Percentiles rank a stretch among this genome's conserved stretches.
Conservation (phyloP, 768 basidiomycete genomes). For the Mycena crocata region DNA sequence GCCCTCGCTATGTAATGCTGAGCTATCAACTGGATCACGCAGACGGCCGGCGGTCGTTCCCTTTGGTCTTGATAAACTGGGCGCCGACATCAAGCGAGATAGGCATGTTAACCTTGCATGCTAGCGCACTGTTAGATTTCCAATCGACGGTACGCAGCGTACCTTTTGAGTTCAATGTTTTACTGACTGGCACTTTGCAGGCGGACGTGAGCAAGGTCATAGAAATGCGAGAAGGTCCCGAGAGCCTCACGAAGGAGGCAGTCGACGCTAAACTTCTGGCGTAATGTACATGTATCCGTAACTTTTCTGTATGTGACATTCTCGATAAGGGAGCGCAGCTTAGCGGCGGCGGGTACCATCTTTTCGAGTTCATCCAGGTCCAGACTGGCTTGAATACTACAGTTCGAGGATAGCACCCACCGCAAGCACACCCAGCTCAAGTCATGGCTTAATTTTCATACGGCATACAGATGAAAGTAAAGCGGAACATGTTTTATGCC, state of each 20-base stretch:
- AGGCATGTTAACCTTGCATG: slow-evolving; percentile 82
- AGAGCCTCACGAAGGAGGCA: slow-evolving; percentile 78
- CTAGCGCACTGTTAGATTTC: slow-evolving; percentile 84
- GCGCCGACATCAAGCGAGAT: slow-evolving; percentile 82
- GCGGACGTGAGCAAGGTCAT: slow-evolving; percentile 84
- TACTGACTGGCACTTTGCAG: slow-evolving; percentile 48
- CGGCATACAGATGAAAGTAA: slow-evolving; percentile 29
- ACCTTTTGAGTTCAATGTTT: neutral
- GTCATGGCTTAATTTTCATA: slow-evolving; percentile 32
- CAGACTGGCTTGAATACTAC: too few relatives aligned
- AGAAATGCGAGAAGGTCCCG: slow-evolving; percentile 85
- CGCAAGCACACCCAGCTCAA: too few relatives aligned
- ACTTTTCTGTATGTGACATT: neutral
- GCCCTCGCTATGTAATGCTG: slow-evolving; percentile 87
- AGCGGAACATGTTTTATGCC: slow-evolving; percentile 30
- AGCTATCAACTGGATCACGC: slow-evolving; percentile 84
- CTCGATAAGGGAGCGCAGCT: neutral
- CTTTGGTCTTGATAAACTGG: slow-evolving; percentile 92
- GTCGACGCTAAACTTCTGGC: slow-evolving; percentile 72
- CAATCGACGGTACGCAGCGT: slow-evolving; percentile 72
- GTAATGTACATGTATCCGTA: slow-evolving; percentile 6
- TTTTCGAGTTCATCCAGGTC: too few relatives aligned
- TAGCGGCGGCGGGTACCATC: neutral
- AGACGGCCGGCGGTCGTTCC: slow-evolving; percentile 88
- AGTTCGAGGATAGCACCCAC: too few relatives aligned